Conservation (phyloP, 805 yeast species). For the Yamadazyma olivae region DNA sequence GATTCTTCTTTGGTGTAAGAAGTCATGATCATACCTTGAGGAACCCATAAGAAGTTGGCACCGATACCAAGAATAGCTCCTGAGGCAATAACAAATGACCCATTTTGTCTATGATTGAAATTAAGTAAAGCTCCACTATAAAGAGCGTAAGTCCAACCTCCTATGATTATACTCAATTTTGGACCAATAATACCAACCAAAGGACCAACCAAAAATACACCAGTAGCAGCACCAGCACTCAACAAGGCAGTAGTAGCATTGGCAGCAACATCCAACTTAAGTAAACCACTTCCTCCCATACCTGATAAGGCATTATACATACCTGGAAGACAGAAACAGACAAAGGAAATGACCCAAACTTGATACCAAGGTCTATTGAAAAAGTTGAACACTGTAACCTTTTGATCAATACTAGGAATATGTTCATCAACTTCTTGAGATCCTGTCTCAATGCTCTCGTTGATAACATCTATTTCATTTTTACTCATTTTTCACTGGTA, state of each 20-base stretch:
- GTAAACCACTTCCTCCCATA: conserved; percentile 45
- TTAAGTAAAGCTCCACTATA: conserved; percentile 44
- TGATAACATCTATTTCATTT: background rate
- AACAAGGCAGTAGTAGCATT: conserved; percentile 52
- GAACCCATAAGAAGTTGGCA: conserved; percentile 56
- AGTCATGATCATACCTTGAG: conserved; percentile 56
- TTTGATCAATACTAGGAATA: background rate
- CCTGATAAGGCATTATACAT: conserved; percentile 51
- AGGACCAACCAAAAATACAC: conserved; percentile 52
- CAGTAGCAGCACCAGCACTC: conserved; percentile 52
- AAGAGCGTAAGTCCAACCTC: conserved; percentile 54
- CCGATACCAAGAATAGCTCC: conserved; percentile 56
- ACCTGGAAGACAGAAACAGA: conserved; percentile 48
- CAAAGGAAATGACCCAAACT: conserved; percentile 44
- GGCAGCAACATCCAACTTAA: conserved; percentile 39
- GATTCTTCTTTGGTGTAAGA: conserved; percentile 50
- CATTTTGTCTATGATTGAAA: conserved; percentile 23
- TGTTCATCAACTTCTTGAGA: background rate
- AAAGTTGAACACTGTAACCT: background rate
- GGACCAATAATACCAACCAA: conserved; percentile 50
- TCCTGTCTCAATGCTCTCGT: background rate
- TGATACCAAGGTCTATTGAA: conserved; percentile 18
- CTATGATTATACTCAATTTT: conserved; percentile 42
- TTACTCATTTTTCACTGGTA: no score
- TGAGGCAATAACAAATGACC: conserved; percentile 50